Conservation (phyloP, 352 stramenopile genomes). For the Phytophthora uliginosa region DNA sequence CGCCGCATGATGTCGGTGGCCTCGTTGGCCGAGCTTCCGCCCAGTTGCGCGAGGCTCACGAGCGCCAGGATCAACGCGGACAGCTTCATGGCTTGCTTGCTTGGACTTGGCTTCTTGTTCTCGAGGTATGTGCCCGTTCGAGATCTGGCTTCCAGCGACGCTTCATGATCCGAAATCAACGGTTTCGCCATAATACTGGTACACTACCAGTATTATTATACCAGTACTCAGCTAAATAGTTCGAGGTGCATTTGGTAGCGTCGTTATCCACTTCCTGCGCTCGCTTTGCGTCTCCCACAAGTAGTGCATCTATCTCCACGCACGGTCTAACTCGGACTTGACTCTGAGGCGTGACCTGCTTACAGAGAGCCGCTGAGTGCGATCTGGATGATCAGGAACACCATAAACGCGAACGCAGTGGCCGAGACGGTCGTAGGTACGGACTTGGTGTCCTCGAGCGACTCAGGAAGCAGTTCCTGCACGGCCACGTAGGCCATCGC, state of each 20-base stretch:
- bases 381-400: slow-evolving; percentile 88
- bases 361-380: slow-evolving; percentile 72
- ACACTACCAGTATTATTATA: neutral
- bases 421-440: slow-evolving; percentile 71
- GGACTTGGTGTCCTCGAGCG: slow-evolving; percentile 88
- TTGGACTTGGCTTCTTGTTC: neutral
- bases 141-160: slow-evolving; percentile 27
- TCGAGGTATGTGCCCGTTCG: slow-evolving; percentile 8
- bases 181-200: slow-evolving; percentile 2
- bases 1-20: slow-evolving; percentile 38
- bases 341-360: neutral
- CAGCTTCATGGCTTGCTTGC: slow-evolving; percentile 26
- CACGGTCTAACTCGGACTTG: neutral
- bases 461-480: slow-evolving; percentile 84
- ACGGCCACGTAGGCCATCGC: slow-evolving; percentile 98
- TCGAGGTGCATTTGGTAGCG: slow-evolving; percentile 22
- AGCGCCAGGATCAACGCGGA: slow-evolving; percentile 25
- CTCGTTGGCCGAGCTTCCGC: slow-evolving; percentile 26
- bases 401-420: slow-evolving; percentile 80
- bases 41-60: slow-evolving; percentile 19
- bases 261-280: neutral
- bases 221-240: slow-evolving; percentile 26
- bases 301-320: slow-evolving; percentile 24
- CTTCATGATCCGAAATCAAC: slow-evolving; percentile 20
- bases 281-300: slow-evolving; percentile 4